These are phyloP conservation scores for Calocybe gangraenosa DNA, from an alignment of 768 basidiomycete genomes.

Conservation along the genomic window DNA sequence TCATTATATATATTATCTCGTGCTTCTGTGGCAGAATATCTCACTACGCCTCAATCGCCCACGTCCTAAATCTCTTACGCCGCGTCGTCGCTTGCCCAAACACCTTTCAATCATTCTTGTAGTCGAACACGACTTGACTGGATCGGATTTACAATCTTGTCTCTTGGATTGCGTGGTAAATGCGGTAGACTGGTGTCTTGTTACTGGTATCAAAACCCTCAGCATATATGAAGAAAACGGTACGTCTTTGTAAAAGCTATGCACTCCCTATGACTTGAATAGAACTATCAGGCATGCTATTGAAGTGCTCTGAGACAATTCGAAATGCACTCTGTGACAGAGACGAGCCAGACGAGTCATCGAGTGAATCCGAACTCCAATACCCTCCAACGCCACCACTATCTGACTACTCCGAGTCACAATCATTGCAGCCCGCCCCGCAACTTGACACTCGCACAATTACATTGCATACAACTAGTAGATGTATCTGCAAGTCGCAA, in stretches of 20 bases:
- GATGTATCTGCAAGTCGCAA: not conserved
- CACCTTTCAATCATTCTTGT: slow-evolving; percentile 68
- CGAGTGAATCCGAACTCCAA: slow-evolving; percentile 45
- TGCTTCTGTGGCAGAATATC: slow-evolving; percentile 36
- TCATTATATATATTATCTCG: slow-evolving; percentile 52
- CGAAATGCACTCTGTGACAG: slow-evolving; percentile 21
- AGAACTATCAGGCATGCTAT: slow-evolving; percentile 33
- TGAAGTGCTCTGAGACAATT: slow-evolving; percentile 36
- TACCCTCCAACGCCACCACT: slow-evolving; percentile 77
- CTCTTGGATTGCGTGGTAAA: slow-evolving; percentile 52
- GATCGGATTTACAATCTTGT: slow-evolving; percentile 31
- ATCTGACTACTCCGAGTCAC: slow-evolving; percentile 67
- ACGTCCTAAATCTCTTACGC: slow-evolving; percentile 47
- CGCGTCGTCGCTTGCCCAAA: slow-evolving; percentile 54
- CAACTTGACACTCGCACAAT: slow-evolving; percentile 21
- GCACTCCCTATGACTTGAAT: not conserved
- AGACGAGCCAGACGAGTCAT: slow-evolving; percentile 15
- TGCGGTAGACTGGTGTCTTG: slow-evolving; percentile 58
- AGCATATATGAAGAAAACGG: slow-evolving; percentile 74
- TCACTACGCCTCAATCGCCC: slow-evolving; percentile 31
- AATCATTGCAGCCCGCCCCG: slow-evolving; percentile 42
- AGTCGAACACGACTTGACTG: slow-evolving; percentile 32
- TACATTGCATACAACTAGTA: slow-evolving; percentile 9
- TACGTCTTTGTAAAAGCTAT: slow-evolving; percentile 26
- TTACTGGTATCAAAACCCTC: slow-evolving; percentile 55